Conservation (phyloP, 352 stramenopile species). For the Pythium inflatum region DNA sequence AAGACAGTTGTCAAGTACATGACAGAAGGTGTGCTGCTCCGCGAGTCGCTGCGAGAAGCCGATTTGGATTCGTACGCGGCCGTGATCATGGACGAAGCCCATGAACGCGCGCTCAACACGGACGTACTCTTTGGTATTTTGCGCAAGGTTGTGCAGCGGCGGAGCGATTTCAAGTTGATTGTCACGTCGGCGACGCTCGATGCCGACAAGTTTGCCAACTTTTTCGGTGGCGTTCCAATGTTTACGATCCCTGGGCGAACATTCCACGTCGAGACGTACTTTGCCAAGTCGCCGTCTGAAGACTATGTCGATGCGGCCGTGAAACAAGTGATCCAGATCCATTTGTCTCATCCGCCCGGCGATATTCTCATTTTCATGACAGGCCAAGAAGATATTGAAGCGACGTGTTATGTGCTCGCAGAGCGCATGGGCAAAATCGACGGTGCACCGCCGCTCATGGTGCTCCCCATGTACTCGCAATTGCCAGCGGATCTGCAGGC, state of each 20-base stretch:
- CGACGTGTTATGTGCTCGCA: slow-evolving; percentile 56
- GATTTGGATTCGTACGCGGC: slow-evolving; percentile 95
- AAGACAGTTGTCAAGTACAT: slow-evolving; percentile 86
- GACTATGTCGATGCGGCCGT: slow-evolving; percentile 98
- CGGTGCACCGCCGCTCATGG: background rate
- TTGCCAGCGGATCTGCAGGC: slow-evolving; percentile 97
- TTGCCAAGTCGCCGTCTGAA: slow-evolving; percentile 95
- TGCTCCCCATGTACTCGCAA: slow-evolving; percentile 93
- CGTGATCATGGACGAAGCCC: slow-evolving; percentile 97
- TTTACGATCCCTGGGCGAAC: slow-evolving; percentile 95
- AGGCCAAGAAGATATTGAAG: slow-evolving; percentile 97
- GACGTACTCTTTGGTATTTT: slow-evolving; percentile 98
- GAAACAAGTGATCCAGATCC: slow-evolving; percentile 93
- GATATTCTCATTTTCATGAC: slow-evolving; percentile 99
- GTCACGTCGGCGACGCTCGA: slow-evolving; percentile 99
- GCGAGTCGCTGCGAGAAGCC: slow-evolving; percentile 97
- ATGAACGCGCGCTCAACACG: slow-evolving; percentile 97
- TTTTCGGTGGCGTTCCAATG: slow-evolving; percentile 95
- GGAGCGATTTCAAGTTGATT: slow-evolving; percentile 97
- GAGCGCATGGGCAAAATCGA: slow-evolving; percentile 67
- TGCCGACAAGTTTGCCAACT: slow-evolving; percentile 95
- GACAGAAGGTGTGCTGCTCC: slow-evolving; percentile 95
- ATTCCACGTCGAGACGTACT: slow-evolving; percentile 99
- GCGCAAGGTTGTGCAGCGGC: slow-evolving; percentile 95
- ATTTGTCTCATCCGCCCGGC: slow-evolving; percentile 96